phyloP scores from a whole-genome alignment of 257 asterid species.

The Solanum stenotomum region DNA sequence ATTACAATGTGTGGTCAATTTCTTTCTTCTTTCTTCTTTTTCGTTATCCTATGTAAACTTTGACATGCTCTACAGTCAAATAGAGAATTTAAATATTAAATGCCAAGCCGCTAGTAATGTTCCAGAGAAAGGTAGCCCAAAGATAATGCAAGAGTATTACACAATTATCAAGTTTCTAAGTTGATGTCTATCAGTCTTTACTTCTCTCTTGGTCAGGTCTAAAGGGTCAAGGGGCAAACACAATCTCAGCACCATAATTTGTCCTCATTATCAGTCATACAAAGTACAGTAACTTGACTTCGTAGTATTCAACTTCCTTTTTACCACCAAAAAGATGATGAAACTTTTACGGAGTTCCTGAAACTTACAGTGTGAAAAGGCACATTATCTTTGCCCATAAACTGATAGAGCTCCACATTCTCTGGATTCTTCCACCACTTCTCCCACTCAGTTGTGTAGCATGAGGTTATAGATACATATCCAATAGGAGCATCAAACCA shows the following conservation, averaged over 20 bases:
- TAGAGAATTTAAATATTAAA: not conserved
- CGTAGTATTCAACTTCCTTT: not conserved
- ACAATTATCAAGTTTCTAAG: not conserved
- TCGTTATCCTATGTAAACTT: not conserved
- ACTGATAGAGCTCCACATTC: conserved; percentile 90
- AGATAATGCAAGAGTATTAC: not conserved
- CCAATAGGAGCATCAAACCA: conserved; percentile 99
- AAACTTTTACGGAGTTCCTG: not conserved
- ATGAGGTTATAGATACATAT: conserved; percentile 80
- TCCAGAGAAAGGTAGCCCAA: not conserved
- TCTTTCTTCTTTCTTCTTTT: not conserved
- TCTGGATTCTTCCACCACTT: conserved; percentile 99
- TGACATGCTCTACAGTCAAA: not conserved
- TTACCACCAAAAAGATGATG: not conserved
- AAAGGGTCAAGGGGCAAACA: not conserved
- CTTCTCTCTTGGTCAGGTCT: not conserved
- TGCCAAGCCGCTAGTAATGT: not conserved
- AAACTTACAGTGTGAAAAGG: conserved; percentile 93
- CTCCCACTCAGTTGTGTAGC: conserved; percentile 96
- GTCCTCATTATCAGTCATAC: not conserved
- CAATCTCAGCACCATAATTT: not conserved
- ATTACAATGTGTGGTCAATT: not conserved
- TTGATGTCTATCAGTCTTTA: not conserved
- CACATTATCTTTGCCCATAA: conserved; percentile 99
- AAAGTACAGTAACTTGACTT: not conserved